These are phyloP conservation scores for Cladorrhinum sp. DNA, from an alignment of 2,329 filamentous ascomycete species.

Conservation along the genomic window DNA sequence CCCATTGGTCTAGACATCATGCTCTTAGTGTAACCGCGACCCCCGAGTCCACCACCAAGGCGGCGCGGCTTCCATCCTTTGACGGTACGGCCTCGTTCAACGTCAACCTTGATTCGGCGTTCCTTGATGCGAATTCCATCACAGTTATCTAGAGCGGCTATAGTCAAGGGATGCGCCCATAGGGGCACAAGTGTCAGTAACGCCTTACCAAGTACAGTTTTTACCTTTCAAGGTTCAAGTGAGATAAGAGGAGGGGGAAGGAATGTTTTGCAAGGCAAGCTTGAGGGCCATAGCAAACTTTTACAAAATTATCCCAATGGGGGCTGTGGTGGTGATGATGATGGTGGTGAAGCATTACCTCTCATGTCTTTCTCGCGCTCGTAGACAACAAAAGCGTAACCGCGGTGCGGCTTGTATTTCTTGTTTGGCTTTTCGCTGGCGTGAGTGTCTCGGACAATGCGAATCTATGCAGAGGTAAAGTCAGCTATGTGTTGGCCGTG, in stretches of 20 bases:
- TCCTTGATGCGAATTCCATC: conserved; percentile 93
- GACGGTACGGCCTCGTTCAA: conserved; percentile 92
- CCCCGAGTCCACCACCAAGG: conserved; percentile 87
- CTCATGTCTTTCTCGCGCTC: conserved; percentile 99
- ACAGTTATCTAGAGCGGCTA: conserved; percentile 83
- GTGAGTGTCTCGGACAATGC: conserved; percentile 77
- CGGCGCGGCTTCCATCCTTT: conserved; percentile 90
- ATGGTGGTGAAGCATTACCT: conserved; percentile 66
- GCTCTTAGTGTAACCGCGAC: conserved; percentile 87
- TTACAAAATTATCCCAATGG: conserved; percentile 17
- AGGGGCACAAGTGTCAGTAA: conserved; percentile 64
- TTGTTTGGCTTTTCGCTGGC: conserved; percentile 68
- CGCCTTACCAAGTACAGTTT: conserved; percentile 51
- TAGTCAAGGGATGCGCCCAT: conserved; percentile 49
- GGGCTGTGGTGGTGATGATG: conserved; percentile 18
- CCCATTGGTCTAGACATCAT: conserved; percentile 67
- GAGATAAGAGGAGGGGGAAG: conserved; percentile 33
- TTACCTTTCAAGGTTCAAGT: conserved; percentile 30
- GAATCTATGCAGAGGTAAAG: conserved; percentile 59
- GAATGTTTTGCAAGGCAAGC: conserved; percentile 45
- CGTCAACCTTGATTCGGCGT: conserved; percentile 87
- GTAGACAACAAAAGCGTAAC: conserved; percentile 96
- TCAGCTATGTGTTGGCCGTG: conserved; percentile 15
- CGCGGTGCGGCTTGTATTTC: conserved; percentile 77
- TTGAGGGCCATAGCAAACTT: conserved; percentile 46